Evolutionary conservation across 371 early-diverging fungal species (phyloP), one percentile per base, ranked within the genome.

Genomic region (Mucor saturninus): DNA sequence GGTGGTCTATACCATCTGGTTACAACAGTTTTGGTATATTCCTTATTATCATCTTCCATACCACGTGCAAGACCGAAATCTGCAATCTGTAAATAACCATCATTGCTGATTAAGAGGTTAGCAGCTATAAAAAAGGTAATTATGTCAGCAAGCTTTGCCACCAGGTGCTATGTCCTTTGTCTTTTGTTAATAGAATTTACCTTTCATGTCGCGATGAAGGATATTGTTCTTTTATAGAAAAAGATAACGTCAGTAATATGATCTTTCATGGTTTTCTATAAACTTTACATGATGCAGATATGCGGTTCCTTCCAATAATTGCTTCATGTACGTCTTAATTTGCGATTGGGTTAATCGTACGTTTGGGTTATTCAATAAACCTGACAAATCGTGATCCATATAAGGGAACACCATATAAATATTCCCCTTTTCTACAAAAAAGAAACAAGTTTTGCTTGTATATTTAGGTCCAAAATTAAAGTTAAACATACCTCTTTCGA

Each of bases 1-100:
- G 99, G 99, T 28, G 99, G 90, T 42, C 99, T 90, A 75, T 99
- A 99, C 98, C 98, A 98, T 56, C 95, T 73, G 8, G 99, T 99
- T 2, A 99, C 95, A 3, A 99, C 99, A 52, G 93, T 92, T 48
- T 87, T 86, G n/a, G 98, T 96, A 74, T 93, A 91, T 58, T 88
- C 85, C 62, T 81, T 75, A 31, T 77, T 78, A 45, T 85, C 83
- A n/a, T 82, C 88, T 65, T 80, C 87, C 50, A 80, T 69, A 63
- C 66, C 89, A 6, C 97, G 83, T 5, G 98, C 95, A 50, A 98
- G 77, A 10, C 98, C 98, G 80, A 99, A 99, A 94, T 99, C 99
- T 0, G 99, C 99, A 73, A 99, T 81, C 71, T 99, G 99, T 43
- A 99, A 77, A 57, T 90, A 87, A 5, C 99, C 99, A 68, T 93